Conservation (phyloP, 192 early-diverging fungal species). For the Helicostylum pulchrum region DNA sequence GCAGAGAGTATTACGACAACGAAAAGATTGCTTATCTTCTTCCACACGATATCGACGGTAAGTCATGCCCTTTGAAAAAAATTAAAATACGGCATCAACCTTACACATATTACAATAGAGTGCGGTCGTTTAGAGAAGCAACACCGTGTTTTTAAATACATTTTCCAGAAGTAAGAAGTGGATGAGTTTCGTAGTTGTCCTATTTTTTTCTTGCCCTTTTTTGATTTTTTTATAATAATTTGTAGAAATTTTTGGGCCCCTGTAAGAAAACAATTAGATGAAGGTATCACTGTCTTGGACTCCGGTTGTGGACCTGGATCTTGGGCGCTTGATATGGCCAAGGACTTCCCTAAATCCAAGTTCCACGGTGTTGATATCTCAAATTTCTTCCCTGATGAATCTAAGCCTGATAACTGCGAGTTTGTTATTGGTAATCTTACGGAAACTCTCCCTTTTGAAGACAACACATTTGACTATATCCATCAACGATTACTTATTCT, state of each 20-base stretch:
- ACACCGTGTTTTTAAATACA: too few species aligned
- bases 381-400: constrained; percentile 21
- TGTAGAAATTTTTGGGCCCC: constrained; percentile 20
- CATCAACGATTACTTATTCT: background rate
- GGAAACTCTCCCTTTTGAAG: background rate
- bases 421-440: constrained; percentile 19
- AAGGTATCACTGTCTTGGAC: background rate
- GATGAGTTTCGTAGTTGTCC: background rate
- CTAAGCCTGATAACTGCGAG: constrained; percentile 23
- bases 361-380: constrained; percentile 33
- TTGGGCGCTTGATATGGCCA: constrained; percentile 36
- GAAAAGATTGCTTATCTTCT: too few species aligned
- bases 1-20: too few species aligned
- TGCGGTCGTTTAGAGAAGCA: constrained; percentile 4
- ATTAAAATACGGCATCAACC: too few species aligned
- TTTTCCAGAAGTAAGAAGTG: background rate
- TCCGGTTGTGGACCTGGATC: constrained; percentile 5
- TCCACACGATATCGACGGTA: too few species aligned
- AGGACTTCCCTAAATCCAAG: constrained; percentile 23
- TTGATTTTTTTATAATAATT: background rate
- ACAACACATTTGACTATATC: constrained; percentile 13
- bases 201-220: background rate
- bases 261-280: background rate
- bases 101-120: background rate
- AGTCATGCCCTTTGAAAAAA: too few species aligned